These are phyloP conservation scores for Kazachstania viticola DNA, from an alignment of 805 yeast species.

Conservation along the genomic window DNA sequence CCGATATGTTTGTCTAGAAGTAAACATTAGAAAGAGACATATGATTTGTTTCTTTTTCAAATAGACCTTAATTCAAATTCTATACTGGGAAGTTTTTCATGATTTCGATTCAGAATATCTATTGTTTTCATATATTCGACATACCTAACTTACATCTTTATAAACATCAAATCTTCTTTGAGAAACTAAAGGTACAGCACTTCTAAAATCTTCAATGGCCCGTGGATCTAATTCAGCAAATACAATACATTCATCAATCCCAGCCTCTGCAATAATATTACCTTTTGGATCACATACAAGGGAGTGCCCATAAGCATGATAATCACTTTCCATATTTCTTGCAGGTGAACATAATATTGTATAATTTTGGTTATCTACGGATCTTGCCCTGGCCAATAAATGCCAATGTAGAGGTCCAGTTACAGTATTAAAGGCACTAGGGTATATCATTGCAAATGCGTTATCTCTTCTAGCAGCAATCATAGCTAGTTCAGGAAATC, in stretches of 20 bases:
- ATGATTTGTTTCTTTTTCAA: too few relatives aligned
- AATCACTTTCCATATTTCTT: constrained; percentile 48
- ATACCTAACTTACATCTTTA: constrained; percentile 20
- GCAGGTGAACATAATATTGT: constrained; percentile 83
- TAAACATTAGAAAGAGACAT: too few relatives aligned
- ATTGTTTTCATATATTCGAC: neutral
- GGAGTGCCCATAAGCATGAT: constrained; percentile 60
- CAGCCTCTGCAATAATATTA: constrained; percentile 55
- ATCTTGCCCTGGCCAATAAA: constrained; percentile 57
- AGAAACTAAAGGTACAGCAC: constrained; percentile 52
- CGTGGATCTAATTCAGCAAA: constrained; percentile 64
- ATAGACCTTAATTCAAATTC: too few relatives aligned
- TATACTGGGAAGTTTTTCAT: too few relatives aligned
- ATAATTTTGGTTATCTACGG: constrained; percentile 63
- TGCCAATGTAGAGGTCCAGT: constrained; percentile 84
- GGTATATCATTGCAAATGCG: constrained; percentile 68
- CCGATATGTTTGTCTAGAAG: too few relatives aligned
- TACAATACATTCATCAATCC: constrained; percentile 64
- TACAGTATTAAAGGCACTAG: constrained; percentile 76
- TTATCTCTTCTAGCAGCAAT: constrained; percentile 50
- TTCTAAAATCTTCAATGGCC: constrained; percentile 43
- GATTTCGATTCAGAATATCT: neutral
- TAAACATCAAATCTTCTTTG: constrained; percentile 64
- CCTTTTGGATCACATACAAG: constrained; percentile 55
- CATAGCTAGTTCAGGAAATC: constrained; percentile 70